phyloP scores from a whole-genome alignment of 2,329 filamentous ascomycete species.

The Nemania sp. region DNA sequence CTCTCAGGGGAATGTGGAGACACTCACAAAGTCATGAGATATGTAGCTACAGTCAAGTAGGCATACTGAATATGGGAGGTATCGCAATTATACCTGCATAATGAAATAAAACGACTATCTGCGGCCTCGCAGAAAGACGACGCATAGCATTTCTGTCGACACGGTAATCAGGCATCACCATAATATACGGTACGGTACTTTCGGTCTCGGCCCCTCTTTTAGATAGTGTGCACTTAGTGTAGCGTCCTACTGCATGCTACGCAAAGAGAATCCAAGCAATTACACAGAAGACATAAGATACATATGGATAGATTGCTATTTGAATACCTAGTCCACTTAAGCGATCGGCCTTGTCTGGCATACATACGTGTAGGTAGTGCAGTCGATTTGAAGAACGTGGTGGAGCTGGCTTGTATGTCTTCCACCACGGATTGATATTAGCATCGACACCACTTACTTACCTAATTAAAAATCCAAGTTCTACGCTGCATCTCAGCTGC shows the following conservation, averaged over 20 bases:
- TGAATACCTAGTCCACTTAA: neutral
- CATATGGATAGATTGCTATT: constrained; percentile 6
- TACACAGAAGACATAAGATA: neutral
- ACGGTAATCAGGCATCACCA: too few relatives aligned
- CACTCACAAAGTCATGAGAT: too few relatives aligned
- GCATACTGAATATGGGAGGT: constrained; percentile 16
- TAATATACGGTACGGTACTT: too few relatives aligned
- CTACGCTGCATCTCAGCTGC: neutral
- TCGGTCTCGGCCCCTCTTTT: too few relatives aligned
- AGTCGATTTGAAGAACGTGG: constrained; percentile 8
- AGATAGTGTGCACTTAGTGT: too few relatives aligned
- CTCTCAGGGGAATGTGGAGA: constrained; percentile 25
- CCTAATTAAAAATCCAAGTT: constrained; percentile 7
- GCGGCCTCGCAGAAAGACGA: constrained; percentile 2
- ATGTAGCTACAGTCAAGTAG: constrained; percentile 10
- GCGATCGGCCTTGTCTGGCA: neutral
- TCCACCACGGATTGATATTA: constrained; percentile 15
- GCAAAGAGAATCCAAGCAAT: too few relatives aligned
- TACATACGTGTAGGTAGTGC: neutral
- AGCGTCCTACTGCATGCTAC: too few relatives aligned
- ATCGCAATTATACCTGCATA: constrained; percentile 7
- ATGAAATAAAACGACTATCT: constrained; percentile 13
- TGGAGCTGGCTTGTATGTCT: constrained; percentile 1
- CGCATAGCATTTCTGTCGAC: constrained; percentile 4
- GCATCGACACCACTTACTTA: constrained; percentile 14